phyloP scores from a whole-genome alignment of 768 basidiomycete species.

The Royoungia palumana region DNA sequence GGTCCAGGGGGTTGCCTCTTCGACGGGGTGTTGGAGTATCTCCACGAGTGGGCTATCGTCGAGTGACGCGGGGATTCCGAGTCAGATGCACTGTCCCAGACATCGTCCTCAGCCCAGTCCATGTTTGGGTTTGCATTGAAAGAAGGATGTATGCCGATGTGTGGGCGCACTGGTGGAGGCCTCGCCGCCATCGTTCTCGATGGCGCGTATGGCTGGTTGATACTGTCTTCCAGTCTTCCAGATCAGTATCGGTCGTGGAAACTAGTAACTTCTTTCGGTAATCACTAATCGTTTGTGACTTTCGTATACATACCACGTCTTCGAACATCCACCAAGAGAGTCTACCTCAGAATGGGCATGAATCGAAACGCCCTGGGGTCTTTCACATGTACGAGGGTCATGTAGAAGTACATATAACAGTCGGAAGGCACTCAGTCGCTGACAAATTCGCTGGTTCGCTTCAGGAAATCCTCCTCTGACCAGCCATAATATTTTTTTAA shows the following conservation, averaged over 20 bases:
- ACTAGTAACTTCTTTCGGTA: neutral
- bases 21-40: conserved; percentile 23
- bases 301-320: no score
- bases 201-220: conserved; percentile 10
- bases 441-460: conserved; percentile 7
- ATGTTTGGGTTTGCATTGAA: conserved; percentile 43
- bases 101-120: conserved; percentile 85
- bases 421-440: conserved; percentile 4
- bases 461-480: conserved; percentile 44
- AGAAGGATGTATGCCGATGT: conserved; percentile 58
- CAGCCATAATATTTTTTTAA: conserved; percentile 68
- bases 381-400: no score
- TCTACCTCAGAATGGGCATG: no score
- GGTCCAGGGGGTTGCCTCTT: conserved; percentile 25
- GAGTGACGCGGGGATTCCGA: conserved; percentile 63
- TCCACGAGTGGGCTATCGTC: conserved; percentile 47
- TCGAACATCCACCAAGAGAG: no score
- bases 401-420: neutral
- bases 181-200: conserved; percentile 46
- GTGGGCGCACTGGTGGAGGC: conserved; percentile 71
- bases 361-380: no score
- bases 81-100: conserved; percentile 82
- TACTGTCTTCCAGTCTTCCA: neutral
- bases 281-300: no score
- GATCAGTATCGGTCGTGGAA: conserved; percentile 9